phyloP scores from a whole-genome alignment of 305 asterid species.

The Rubia tinctorum region DNA sequence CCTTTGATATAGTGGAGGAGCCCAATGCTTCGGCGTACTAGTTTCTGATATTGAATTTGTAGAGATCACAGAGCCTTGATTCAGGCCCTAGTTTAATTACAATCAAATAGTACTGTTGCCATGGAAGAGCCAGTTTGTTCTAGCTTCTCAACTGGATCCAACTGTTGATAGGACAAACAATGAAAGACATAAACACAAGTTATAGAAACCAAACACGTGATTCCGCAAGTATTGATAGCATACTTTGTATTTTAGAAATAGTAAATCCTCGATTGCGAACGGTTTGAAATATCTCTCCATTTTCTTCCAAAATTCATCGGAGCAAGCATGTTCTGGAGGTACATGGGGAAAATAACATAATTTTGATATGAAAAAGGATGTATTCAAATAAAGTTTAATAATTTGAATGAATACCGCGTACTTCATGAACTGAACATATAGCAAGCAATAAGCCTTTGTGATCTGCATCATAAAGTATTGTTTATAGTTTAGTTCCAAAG shows the following conservation, averaged over 20 bases:
- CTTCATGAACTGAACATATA: constrained; percentile 5
- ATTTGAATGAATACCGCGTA: neutral
- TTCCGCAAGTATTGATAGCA: neutral
- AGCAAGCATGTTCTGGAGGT: constrained; percentile 22
- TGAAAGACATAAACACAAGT: neutral
- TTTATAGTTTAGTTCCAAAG: too few relatives aligned
- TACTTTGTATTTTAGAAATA: constrained; percentile 9
- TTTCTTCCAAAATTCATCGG: constrained; percentile 21
- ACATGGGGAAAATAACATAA: neutral
- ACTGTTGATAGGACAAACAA: constrained; percentile 6
- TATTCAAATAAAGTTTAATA: neutral
- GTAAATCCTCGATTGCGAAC: constrained; percentile 2
- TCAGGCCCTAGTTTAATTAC: too few relatives aligned
- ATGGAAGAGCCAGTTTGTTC: constrained; percentile 11
- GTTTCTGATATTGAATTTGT: too few relatives aligned
- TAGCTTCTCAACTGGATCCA: neutral
- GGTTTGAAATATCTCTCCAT: constrained; percentile 19
- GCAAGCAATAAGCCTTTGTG: constrained; percentile 7
- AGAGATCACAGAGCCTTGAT: too few relatives aligned
- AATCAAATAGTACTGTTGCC: neutral
- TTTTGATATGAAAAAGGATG: neutral
- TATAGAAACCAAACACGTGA: neutral
- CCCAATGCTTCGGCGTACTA: too few relatives aligned
- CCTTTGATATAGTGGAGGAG: too few relatives aligned
- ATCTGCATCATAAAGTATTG: neutral